Percentiles rank a stretch among this genome's conserved stretches.
Evolutionary conservation across 768 basidiomycete genomes (phyloP).

Genomic region (Boletus coccyginus): DNA sequence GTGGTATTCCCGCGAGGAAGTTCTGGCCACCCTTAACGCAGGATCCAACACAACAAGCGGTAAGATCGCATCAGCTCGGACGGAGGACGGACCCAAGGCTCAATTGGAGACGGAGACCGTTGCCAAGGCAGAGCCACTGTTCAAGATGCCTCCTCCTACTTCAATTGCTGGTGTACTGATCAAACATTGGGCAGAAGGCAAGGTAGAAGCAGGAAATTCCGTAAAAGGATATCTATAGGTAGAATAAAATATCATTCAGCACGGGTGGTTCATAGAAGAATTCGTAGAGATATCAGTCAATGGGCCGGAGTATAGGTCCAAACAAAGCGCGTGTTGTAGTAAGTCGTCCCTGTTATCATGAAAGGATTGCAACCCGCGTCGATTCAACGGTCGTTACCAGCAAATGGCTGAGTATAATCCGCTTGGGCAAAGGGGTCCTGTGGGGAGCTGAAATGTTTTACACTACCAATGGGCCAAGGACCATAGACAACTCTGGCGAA

Average conservation of each 20-base stretch:
- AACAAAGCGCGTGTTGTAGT: too few species aligned
- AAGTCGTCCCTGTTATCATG: not conserved
- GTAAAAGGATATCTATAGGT: conserved; percentile 42
- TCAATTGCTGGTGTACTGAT: conserved; percentile 88
- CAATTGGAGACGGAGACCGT: conserved; percentile 15
- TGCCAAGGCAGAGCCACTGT: conserved; percentile 44
- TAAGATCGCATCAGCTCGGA: conserved; percentile 15
- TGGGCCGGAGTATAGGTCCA: not conserved
- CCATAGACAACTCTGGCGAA: not conserved
- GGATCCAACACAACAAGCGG: conserved; percentile 31
- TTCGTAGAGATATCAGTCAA: not conserved
- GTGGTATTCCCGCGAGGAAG: conserved; percentile 81
- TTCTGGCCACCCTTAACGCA: conserved; percentile 53
- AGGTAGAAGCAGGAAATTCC: conserved; percentile 44
- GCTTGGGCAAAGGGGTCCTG: not conserved
- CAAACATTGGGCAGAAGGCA: conserved; percentile 72
- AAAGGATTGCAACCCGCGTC: not conserved
- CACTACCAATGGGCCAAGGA: not conserved
- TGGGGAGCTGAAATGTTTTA: not conserved
- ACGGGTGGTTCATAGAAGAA: not conserved
- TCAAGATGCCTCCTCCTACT: conserved; percentile 71
- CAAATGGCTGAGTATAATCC: not conserved
- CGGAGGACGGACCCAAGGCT: conserved; percentile 20
- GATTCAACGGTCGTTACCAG: not conserved
- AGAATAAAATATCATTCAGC: not conserved